Conservation (phyloP, 2,329 filamentous ascomycete genomes). For the Phialophora expanda region DNA sequence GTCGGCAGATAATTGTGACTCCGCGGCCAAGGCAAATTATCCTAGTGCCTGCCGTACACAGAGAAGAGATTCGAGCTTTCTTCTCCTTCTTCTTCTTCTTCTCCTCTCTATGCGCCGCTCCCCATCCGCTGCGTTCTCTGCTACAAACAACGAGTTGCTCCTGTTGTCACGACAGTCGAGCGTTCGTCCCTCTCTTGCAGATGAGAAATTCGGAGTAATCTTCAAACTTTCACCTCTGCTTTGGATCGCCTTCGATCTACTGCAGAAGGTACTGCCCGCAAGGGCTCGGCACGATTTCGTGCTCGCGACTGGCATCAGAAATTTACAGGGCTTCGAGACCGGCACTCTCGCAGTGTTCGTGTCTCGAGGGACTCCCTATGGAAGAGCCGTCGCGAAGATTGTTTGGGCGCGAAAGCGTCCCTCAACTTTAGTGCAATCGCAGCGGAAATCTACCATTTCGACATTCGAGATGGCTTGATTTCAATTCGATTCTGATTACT, state of each 20-base stretch:
- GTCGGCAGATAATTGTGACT: slow-evolving; percentile 26
- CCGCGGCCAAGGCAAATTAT: neutral
- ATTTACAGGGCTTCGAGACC: slow-evolving; percentile 67
- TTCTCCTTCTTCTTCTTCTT: slow-evolving; percentile 26
- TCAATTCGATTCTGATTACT: slow-evolving; percentile 94
- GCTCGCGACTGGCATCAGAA: slow-evolving; percentile 93
- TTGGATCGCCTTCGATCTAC: slow-evolving; percentile 21
- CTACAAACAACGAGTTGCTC: slow-evolving; percentile 66
- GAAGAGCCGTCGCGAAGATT: slow-evolving; percentile 94
- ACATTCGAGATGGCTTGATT: slow-evolving; percentile 49
- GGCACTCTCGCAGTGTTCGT: slow-evolving; percentile 40
- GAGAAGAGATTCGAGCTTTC: neutral
- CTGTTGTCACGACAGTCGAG: slow-evolving; percentile 29
- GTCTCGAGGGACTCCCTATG: slow-evolving; percentile 65
- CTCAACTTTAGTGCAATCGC: slow-evolving; percentile 97
- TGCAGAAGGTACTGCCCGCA: slow-evolving; percentile 67
- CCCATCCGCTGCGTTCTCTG: slow-evolving; percentile 95
- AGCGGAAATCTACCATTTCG: slow-evolving; percentile 64
- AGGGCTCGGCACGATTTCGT: slow-evolving; percentile 77
- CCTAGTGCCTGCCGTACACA: neutral
- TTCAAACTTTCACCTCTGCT: slow-evolving; percentile 61
- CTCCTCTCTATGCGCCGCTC: slow-evolving; percentile 71
- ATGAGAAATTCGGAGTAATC: slow-evolving; percentile 99
- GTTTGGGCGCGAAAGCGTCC: slow-evolving; percentile 57
- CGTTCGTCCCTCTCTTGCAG: slow-evolving; percentile 60